Evolutionary conservation across 805 yeast species (phyloP).

Genomic region (Jamesozyma hellenica): DNA sequence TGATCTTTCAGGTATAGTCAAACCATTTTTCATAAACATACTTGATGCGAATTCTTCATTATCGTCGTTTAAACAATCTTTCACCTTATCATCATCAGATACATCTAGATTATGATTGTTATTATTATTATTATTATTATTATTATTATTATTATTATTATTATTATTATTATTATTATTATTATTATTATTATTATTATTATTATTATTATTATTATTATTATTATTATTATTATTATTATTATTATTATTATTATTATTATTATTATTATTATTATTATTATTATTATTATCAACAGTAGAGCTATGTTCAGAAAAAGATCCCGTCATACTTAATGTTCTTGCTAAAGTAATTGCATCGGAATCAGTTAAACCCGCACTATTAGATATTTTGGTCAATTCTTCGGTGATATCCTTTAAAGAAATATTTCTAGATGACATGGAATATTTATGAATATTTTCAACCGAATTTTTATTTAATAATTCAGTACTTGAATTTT

Average conservation of each 20-base stretch:
- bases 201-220: conserved; percentile 1
- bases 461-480: background rate
- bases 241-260: background rate
- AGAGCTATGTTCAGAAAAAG: conserved; percentile 31
- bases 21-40: conserved; percentile 22
- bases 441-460: background rate
- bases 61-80: background rate
- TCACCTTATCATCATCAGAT: background rate
- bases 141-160: conserved; percentile 1
- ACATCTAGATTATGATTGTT: background rate
- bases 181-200: background rate
- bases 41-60: conserved; percentile 22
- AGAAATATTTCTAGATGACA: conserved; percentile 36
- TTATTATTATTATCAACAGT: conserved; percentile 5
- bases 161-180: conserved; percentile 3
- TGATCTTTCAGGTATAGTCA: conserved; percentile 26
- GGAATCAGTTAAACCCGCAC: conserved; percentile 68
- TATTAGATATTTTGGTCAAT: conserved; percentile 58
- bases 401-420: conserved; percentile 65
- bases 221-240: conserved; percentile 3
- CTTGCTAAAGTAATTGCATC: conserved; percentile 80
- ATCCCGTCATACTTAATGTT: conserved; percentile 60
- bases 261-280: conserved; percentile 1
- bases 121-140: background rate
- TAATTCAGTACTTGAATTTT: background rate